phyloP scores from a whole-genome alignment of 306 rosid species.

The Rubus parviflorus region DNA sequence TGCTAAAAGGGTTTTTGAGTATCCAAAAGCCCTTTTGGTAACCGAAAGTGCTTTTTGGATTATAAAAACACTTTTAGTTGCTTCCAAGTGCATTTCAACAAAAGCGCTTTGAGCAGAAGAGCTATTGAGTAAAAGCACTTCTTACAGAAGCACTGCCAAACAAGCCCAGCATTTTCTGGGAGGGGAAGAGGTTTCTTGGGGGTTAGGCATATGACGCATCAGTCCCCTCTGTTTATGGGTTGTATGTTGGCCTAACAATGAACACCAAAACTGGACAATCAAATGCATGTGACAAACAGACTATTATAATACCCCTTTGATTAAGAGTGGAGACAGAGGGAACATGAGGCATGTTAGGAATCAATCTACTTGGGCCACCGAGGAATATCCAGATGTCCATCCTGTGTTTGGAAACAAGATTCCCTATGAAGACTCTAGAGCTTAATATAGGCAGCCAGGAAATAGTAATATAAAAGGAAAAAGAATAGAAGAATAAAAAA shows the following conservation, averaged over 20 bases:
- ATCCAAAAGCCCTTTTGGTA: neutral
- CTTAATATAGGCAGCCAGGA: neutral
- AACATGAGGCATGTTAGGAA: conserved; percentile 21
- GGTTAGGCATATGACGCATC: conserved; percentile 2
- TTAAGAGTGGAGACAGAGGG: conserved; percentile 16
- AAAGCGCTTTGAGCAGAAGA: neutral
- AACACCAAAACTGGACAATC: conserved; percentile 11
- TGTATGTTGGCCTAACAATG: conserved; percentile 11
- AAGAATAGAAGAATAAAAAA: neutral
- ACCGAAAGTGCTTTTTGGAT: neutral
- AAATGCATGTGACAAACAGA: conserved; percentile 17
- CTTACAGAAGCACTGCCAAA: neutral
- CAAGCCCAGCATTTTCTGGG: neutral
- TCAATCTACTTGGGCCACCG: conserved; percentile 6
- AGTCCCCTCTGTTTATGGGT: conserved; percentile 1
- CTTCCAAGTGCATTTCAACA: neutral
- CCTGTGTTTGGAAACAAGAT: neutral
- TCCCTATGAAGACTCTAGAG: neutral
- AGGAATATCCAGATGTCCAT: conserved; percentile 10
- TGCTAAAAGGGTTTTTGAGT: neutral
- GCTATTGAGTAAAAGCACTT: neutral
- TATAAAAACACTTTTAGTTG: neutral
- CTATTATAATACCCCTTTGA: neutral
- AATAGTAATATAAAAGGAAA: neutral
- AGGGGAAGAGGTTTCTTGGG: neutral